Base-by-base conservation (phyloP, 164 flowering plant species). In the Umbilicus rupestris region DNA sequence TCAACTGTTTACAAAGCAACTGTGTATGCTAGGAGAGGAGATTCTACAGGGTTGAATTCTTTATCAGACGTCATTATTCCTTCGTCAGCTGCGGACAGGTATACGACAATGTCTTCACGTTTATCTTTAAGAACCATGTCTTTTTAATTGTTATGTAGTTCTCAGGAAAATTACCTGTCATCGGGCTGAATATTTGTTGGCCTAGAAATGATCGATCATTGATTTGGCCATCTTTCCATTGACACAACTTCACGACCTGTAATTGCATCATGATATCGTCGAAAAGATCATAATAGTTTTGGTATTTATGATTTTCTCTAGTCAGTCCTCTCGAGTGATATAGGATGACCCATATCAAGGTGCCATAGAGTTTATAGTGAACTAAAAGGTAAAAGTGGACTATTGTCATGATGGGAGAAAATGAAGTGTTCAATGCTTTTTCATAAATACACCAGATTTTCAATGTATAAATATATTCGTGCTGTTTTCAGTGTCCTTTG, bases 1-100 rank as follows among this genome's bases (percentile, higher is more conserved):
- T 50, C 57, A 20, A 1, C 11, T 12, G 3, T 5, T 3, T 33
- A 55, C 19, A 55, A 55, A 28, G 60, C 31, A 52, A 52, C 59
- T 26, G 59, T 52, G 31, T 52, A 52, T 52, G 59, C 59, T n/a
- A 28, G 59, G 17, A 52, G 59, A 52, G 59, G 59, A 52, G 59
- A 31, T 52, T 52, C 59, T 28, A 52, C 30, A 9, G 59, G 26
- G 31, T 24, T 26, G 17, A 52, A 52, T 26, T 2, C 31, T 52
- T 52, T 52, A 52, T 11, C 59, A 26, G 59, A 52, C 59, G 26
- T 52, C 59, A 52, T 52, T 52, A n/a, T 52, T 52, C 59, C 59
- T 26, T n/a, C 59, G 1, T 52, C 31, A 7, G 7, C 59, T 24
- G 59, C 59, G 10, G 59, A 52, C 9, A 52, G 59, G 59, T 52